Conservation (phyloP, 257 asterid species). For the Craterostigma plantagineum region DNA sequence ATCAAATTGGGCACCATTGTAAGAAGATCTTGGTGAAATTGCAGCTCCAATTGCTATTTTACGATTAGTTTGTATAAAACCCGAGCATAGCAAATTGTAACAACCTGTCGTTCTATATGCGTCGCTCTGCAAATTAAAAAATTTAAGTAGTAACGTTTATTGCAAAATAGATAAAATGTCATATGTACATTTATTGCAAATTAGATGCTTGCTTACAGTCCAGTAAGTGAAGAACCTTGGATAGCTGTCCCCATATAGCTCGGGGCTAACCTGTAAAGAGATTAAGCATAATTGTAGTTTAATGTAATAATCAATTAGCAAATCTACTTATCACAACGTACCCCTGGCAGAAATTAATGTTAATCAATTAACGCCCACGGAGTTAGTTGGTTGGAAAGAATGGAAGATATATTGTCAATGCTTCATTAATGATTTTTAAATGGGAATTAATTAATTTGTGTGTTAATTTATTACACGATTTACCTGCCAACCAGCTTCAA, state of each 20-base stretch:
- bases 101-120: constrained; percentile 7
- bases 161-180: too few species aligned
- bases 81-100: too few species aligned
- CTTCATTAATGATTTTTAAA: neutral
- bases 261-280: constrained; percentile 38
- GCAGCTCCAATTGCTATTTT: too few species aligned
- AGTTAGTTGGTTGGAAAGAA: too few species aligned
- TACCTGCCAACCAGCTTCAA: constrained; percentile 78
- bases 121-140: constrained; percentile 54
- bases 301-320: neutral
- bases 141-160: too few species aligned
- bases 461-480: neutral
- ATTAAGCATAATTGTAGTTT: neutral
- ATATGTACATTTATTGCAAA: too few species aligned
- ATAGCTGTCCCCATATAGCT: constrained; percentile 44
- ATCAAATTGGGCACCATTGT: too few species aligned
- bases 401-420: too few species aligned
- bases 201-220: constrained; percentile 32
- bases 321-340: too few species aligned
- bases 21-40: too few species aligned
- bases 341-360: neutral
- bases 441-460: neutral
- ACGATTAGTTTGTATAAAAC: too few species aligned
- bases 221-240: constrained; percentile 62
- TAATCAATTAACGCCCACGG: too few species aligned